Percentiles rank a stretch among this genome's conserved stretches.
phyloP scores from a whole-genome alignment of 805 yeast species.

The Aciculoconidium aculeatum region DNA sequence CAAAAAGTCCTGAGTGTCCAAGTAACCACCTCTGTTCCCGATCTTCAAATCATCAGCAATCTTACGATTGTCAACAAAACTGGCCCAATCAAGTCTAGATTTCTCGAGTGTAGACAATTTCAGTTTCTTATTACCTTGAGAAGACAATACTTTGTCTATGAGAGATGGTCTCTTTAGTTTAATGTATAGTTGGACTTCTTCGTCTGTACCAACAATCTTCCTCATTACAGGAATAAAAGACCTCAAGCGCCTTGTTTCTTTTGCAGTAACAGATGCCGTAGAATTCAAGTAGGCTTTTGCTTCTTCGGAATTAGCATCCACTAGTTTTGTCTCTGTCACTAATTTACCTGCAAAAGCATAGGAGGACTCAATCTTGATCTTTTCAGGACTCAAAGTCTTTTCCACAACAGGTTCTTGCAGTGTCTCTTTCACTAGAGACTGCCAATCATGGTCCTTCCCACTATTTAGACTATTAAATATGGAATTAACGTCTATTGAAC shows the following conservation, averaged over 20 bases:
- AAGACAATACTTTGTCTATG: constrained; percentile 66
- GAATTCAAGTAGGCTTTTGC: constrained; percentile 75
- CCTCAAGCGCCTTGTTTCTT: constrained; percentile 11
- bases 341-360: constrained; percentile 89
- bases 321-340: constrained; percentile 71
- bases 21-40: constrained; percentile 83
- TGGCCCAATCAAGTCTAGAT: constrained; percentile 91
- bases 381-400: constrained; percentile 32
- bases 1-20: constrained; percentile 88
- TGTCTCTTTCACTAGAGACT: constrained; percentile 9
- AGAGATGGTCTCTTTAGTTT: constrained; percentile 70
- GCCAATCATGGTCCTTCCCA: constrained; percentile 10
- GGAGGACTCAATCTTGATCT: constrained; percentile 65
- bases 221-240: constrained; percentile 32
- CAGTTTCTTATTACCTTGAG: constrained; percentile 54
- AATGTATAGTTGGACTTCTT: constrained; percentile 39
- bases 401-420: constrained; percentile 3
- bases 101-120: constrained; percentile 90
- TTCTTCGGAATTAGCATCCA: constrained; percentile 73
- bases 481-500: constrained; percentile 25
- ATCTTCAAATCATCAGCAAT: constrained; percentile 75
- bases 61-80: constrained; percentile 82
- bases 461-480: constrained; percentile 24
- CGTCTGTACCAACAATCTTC: constrained; percentile 23
- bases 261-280: constrained; percentile 28